Base-by-base conservation (phyloP, 2,329 filamentous ascomycete species). In the Aspergillus ruber region DNA sequence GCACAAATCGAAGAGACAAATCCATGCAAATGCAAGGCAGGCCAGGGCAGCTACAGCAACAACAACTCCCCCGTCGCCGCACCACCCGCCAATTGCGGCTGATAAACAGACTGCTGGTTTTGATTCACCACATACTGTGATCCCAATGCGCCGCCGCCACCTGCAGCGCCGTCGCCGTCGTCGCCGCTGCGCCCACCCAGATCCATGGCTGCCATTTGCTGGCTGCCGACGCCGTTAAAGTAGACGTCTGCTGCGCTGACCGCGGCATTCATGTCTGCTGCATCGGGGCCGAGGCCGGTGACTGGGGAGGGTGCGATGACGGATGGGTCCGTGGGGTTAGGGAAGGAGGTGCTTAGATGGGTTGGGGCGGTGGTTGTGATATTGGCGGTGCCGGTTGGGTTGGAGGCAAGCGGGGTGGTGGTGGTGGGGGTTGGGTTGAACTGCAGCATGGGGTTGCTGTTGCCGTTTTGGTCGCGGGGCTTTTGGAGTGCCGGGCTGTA, bases 181-280 rank as follows among this genome's bases (percentile, higher is more conserved):
- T 84, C 84, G 42, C 82, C 71, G 36, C 82, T 78, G 55, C 81
- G 73, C 32, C 84, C 81, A 56, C 81, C 79, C 49, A 90, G 75
- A 48, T 79, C 77, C 80, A 90, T 81, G 13, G 80, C 78, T 4
- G 81, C 82, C 84, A 90, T 86, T 64, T 87, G 84, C 64, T 84
- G 81, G 50, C 74, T 80, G 1, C 84, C 83, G n/a, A 90, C 76
- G 40, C 83, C 85, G 13, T 86, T 84, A 68, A 96, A 97, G 69
- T 95, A 96, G 13, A 85, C 82, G 62, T 96, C 91, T 8, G 90
- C 91, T 46, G 93, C 90, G 60, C 79, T 86, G 32, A 94, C 83
- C 1, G 89, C 89, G 21, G 83, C 81, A 3, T 81, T 77, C 48
- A 90, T 75, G 60, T 84, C 78, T 5, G 73, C 69, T 50, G 62